A percentile compares a stretch with the other conserved stretches of the same genome.
Evolutionary conservation across 768 basidiomycete genomes (phyloP).

Genomic region (Pleurotus pulmonarius): DNA sequence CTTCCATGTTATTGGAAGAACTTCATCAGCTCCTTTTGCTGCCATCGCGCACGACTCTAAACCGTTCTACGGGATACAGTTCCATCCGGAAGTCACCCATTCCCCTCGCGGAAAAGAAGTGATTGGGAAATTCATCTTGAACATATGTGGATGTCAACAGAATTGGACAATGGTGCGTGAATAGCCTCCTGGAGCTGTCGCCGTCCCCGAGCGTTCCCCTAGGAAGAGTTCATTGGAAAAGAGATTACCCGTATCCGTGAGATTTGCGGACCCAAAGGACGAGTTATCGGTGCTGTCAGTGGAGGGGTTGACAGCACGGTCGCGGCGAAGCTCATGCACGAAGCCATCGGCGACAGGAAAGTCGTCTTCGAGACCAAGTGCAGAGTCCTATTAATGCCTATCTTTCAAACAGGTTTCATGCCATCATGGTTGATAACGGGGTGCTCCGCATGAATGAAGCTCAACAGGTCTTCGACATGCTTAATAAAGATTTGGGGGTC

Average conservation of each 20-base stretch:
- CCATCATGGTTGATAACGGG: conserved; percentile 99
- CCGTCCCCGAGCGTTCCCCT: conserved; percentile 9
- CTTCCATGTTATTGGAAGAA: conserved; percentile 87
- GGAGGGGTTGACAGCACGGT: conserved; percentile 98
- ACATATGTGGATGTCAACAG: conserved; percentile 75
- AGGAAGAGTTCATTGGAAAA: conserved; percentile 98
- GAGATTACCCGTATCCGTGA: conserved; percentile 92
- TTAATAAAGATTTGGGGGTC: conserved; percentile 89
- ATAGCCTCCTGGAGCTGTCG: conserved; percentile 8
- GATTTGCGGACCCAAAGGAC: conserved; percentile 90
- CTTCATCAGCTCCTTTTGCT: conserved; percentile 84
- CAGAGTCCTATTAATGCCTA: conserved; percentile 7
- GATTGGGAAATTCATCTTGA: conserved; percentile 77
- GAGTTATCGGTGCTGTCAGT: conserved; percentile 96
- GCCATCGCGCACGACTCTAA: conserved; percentile 90
- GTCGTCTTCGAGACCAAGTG: conserved; percentile 9
- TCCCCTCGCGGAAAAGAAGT: conserved; percentile 86
- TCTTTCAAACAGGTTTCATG: conserved; percentile 73
- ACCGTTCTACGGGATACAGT: conserved; percentile 94
- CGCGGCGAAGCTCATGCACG: conserved; percentile 98
- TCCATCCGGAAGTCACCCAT: conserved; percentile 98
- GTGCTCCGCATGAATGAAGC: conserved; percentile 92
- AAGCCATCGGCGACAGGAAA: conserved; percentile 96
- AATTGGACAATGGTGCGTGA: conserved; percentile 90
- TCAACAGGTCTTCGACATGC: conserved; percentile 87